phyloP scores from a whole-genome alignment of 371 early-diverging fungal genomes.

The Mucor circinelloides region DNA sequence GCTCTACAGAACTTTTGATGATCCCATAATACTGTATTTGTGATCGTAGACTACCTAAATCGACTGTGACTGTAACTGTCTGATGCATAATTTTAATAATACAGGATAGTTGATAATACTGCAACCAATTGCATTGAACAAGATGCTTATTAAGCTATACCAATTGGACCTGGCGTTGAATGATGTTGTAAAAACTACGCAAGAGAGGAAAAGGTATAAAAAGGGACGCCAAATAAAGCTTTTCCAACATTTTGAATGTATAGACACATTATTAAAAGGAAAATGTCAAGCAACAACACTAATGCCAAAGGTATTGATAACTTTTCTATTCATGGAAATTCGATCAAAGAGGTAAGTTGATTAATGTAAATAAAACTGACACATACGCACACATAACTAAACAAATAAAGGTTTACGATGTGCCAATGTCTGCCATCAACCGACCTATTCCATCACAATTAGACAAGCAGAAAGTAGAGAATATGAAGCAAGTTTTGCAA shows the following conservation, averaged over 20 bases:
- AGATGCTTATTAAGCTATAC: neutral
- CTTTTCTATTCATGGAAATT: conserved; percentile 46
- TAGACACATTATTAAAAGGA: conserved; percentile 1
- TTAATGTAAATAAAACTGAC: neutral
- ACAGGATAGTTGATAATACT: too few species aligned
- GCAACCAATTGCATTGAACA: neutral
- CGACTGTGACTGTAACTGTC: too few species aligned
- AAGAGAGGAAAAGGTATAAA: neutral
- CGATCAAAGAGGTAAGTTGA: conserved; percentile 29
- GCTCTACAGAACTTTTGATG: too few species aligned
- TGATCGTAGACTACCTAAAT: too few species aligned
- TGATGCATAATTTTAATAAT: too few species aligned
- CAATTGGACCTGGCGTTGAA: neutral
- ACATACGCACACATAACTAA: neutral
- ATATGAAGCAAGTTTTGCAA: conserved; percentile 37
- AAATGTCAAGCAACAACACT: conserved; percentile 2
- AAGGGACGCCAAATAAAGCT: neutral
- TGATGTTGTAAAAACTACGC: neutral
- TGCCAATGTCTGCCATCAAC: conserved; percentile 47
- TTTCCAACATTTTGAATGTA: neutral
- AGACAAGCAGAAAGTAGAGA: conserved; percentile 45
- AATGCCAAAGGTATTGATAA: conserved; percentile 28
- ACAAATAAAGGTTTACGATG: conserved; percentile 34
- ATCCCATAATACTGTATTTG: too few species aligned
- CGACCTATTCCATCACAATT: conserved; percentile 49